A percentile compares a stretch with the other conserved stretches of the same genome.
phyloP scores from a whole-genome alignment of 2,329 filamentous ascomycete genomes.

The Xylaria digitata region DNA sequence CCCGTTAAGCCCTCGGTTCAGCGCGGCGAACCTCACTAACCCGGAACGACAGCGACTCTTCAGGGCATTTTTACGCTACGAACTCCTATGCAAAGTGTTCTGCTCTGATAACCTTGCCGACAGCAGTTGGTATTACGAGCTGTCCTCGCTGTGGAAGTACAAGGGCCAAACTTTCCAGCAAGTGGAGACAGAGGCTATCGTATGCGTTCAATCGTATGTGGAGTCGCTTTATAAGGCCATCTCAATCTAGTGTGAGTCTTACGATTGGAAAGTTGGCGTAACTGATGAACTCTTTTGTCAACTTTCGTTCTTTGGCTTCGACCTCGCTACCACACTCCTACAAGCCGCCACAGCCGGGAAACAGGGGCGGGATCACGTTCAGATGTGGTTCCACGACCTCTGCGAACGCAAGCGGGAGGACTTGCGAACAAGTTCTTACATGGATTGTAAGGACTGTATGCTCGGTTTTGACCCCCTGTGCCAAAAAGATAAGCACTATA shows the following conservation, averaged over 20 bases:
- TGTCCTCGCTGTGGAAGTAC: constrained; percentile 20
- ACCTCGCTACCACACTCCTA: constrained; percentile 19
- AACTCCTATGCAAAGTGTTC: constrained; percentile 24
- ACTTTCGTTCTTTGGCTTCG: constrained; percentile 22
- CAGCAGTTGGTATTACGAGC: constrained; percentile 8
- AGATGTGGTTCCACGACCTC: neutral
- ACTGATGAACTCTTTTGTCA: neutral
- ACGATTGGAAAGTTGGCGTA: neutral
- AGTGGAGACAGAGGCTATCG: constrained; percentile 15
- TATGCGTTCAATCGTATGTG: constrained; percentile 17
- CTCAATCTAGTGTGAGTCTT: constrained; percentile 8
- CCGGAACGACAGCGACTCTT: constrained; percentile 15
- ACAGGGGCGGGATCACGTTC: constrained; percentile 21
- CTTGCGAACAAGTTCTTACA: neutral
- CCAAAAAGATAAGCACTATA: neutral
- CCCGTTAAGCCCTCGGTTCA: constrained; percentile 13
- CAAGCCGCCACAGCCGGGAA: constrained; percentile 21
- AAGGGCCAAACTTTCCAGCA: constrained; percentile 14
- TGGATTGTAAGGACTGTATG: neutral
- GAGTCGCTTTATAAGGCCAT: constrained; percentile 17
- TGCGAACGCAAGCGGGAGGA: neutral
- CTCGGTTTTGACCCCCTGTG: neutral
- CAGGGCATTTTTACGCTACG: constrained; percentile 13
- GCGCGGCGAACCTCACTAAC: constrained; percentile 6
- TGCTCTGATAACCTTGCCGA: constrained; percentile 13